Evolutionary conservation across 2,329 filamentous ascomycete species (phyloP).

Genomic region (Cercospora sp.): DNA sequence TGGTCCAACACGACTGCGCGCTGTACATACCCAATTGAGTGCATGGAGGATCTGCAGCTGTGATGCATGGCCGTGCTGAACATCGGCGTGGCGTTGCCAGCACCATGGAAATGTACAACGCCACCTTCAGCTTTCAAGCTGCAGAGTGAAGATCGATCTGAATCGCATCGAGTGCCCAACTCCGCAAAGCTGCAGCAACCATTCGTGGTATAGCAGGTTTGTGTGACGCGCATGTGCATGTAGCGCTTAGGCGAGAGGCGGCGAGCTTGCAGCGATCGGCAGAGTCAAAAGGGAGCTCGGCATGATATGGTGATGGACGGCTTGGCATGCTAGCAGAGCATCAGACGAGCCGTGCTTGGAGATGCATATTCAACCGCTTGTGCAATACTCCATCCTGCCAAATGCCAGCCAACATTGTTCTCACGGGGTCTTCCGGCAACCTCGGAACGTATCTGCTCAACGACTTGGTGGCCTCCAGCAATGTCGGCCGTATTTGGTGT

Average conservation of each 20-base stretch:
- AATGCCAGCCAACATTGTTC: constrained; percentile 26
- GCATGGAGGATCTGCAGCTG: no score
- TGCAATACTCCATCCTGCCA: not conserved
- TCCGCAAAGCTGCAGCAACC: not conserved
- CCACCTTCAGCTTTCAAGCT: no score
- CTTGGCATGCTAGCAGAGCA: not conserved
- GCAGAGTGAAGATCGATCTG: not conserved
- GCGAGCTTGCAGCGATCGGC: not conserved
- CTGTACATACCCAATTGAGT: no score
- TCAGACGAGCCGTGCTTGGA: not conserved
- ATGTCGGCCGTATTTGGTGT: constrained; percentile 26
- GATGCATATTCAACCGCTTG: not conserved
- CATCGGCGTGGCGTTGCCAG: no score
- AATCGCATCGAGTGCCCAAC: not conserved
- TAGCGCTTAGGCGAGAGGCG: not conserved
- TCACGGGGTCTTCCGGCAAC: constrained; percentile 40
- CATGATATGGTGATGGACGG: not conserved
- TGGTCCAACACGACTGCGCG: no score
- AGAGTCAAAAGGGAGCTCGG: not conserved
- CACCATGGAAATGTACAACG: no score
- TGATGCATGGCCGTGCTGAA: no score
- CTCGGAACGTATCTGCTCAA: constrained; percentile 38
- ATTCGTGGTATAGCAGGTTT: not conserved
- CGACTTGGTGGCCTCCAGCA: not conserved
- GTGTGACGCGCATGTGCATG: no score